A percentile compares a stretch with the other conserved stretches of the same genome.
Evolutionary conservation across 2,329 filamentous ascomycete genomes (phyloP).

Genomic region (Metarhizium brunneum): DNA sequence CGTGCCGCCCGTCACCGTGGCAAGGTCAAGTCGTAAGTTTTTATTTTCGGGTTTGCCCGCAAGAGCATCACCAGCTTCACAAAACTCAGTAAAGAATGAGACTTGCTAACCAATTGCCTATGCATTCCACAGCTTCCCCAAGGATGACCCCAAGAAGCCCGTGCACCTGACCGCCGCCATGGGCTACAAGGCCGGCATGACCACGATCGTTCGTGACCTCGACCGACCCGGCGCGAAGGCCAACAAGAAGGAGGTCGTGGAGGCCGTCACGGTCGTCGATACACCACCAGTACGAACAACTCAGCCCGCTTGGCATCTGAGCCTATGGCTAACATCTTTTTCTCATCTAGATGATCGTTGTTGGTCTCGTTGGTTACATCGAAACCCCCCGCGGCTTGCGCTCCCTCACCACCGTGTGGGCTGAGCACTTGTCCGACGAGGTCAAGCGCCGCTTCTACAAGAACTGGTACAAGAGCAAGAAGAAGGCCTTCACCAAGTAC

Average conservation of each 20-base stretch:
- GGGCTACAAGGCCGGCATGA: conserved; percentile 99
- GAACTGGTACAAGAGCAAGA: conserved; percentile 99
- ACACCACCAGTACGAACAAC: conserved; percentile 91
- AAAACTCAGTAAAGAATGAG: no score
- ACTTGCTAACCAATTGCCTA: not conserved
- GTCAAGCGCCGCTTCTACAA: conserved; percentile 99
- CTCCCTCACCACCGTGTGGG: conserved; percentile 99
- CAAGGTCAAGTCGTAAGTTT: conserved; percentile 92
- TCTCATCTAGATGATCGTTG: conserved; percentile 81
- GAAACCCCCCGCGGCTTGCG: conserved; percentile 99
- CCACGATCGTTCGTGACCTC: conserved; percentile 97
- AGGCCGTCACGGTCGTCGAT: conserved; percentile 81
- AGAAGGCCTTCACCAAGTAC: conserved; percentile 99
- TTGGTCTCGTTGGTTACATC: conserved; percentile 99
- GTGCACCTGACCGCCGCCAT: conserved; percentile 96
- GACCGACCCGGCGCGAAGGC: conserved; percentile 98
- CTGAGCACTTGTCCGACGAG: conserved; percentile 97
- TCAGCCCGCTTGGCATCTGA: conserved; percentile 68
- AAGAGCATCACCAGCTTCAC: not conserved
- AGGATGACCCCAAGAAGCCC: conserved; percentile 99
- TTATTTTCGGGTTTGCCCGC: not conserved
- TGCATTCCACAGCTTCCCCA: conserved; percentile 70
- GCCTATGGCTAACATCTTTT: conserved; percentile 62
- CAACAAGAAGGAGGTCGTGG: conserved; percentile 97
- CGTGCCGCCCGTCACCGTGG: conserved; percentile 87